Percentiles rank a stretch among this genome's conserved stretches.
phyloP scores from a whole-genome alignment of 257 asterid genomes.

The Osmanthus fragrans region DNA sequence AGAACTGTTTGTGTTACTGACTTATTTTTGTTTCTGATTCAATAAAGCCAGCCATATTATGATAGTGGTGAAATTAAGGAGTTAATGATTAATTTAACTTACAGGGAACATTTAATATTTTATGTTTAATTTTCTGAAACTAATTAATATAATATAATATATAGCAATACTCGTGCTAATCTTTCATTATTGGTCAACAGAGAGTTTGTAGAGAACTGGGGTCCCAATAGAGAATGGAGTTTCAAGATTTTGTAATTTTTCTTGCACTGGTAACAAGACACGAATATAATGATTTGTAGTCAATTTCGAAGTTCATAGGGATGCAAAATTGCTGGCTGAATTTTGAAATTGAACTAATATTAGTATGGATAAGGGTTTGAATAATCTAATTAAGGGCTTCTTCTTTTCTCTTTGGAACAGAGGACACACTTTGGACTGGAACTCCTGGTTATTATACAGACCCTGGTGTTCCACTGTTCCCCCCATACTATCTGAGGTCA shows the following conservation, averaged over 20 bases:
- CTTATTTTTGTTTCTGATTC: not conserved
- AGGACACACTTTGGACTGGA: slow-evolving; percentile 90
- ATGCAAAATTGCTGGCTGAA: not conserved
- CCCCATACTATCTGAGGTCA: slow-evolving; percentile 46
- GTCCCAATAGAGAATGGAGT: not conserved
- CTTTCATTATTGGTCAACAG: not conserved
- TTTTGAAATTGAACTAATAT: slow-evolving; percentile 6
- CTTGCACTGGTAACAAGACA: not conserved
- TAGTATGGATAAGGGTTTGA: not conserved
- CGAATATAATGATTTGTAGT: not conserved
- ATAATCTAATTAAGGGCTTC: not conserved
- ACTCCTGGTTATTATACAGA: slow-evolving; percentile 58
- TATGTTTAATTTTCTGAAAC: not conserved
- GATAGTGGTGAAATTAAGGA: not conserved
- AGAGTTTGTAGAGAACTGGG: not conserved
- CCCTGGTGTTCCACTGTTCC: slow-evolving; percentile 50
- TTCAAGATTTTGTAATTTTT: not conserved
- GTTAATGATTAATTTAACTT: not conserved
- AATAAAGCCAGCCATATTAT: not conserved
- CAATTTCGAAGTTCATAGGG: not conserved
- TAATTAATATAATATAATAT: not conserved
- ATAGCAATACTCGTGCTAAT: not conserved
- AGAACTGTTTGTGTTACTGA: not conserved
- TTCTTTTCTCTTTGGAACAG: slow-evolving; percentile 40
- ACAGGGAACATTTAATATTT: not conserved